These are phyloP conservation scores for Fusarium udum DNA, from an alignment of 2,329 filamentous ascomycete genomes.

Conservation along the genomic window DNA sequence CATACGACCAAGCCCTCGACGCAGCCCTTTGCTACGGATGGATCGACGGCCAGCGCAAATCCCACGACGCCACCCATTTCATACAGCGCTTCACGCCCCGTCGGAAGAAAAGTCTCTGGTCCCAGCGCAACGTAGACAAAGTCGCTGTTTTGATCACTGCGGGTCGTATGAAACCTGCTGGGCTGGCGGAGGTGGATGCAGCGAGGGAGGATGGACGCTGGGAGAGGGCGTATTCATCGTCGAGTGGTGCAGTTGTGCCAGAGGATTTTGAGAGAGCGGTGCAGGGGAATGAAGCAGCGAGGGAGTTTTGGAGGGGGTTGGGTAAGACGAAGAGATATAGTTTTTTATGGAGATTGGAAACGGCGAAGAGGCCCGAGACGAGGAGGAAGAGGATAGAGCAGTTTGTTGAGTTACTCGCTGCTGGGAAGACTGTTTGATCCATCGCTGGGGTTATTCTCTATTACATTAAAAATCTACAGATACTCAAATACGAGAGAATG, in stretches of 20 bases:
- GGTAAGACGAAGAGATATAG: slow-evolving; percentile 57
- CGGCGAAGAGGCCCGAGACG: slow-evolving; percentile 51
- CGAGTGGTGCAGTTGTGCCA: slow-evolving; percentile 57
- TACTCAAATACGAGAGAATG: not conserved
- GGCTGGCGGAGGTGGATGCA: slow-evolving; percentile 60
- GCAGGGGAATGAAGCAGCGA: slow-evolving; percentile 47
- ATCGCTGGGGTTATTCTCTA: slow-evolving; percentile 32
- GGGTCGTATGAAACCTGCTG: slow-evolving; percentile 61
- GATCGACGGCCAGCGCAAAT: slow-evolving; percentile 66
- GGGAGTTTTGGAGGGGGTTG: slow-evolving; percentile 53
- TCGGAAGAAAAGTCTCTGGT: slow-evolving; percentile 65
- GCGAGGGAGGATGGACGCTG: slow-evolving; percentile 67
- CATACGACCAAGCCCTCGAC: slow-evolving; percentile 63
- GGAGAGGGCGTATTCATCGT: slow-evolving; percentile 64
- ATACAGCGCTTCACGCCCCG: slow-evolving; percentile 68
- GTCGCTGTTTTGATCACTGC: slow-evolving; percentile 57
- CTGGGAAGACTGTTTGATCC: slow-evolving; percentile 36
- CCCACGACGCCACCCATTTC: slow-evolving; percentile 58
- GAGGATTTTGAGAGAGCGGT: slow-evolving; percentile 59
- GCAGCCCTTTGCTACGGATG: slow-evolving; percentile 68
- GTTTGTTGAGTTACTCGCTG: slow-evolving; percentile 52
- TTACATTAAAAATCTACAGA: slow-evolving; percentile 8
- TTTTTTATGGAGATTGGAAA: slow-evolving; percentile 57
- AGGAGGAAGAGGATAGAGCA: slow-evolving; percentile 51
- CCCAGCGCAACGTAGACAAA: slow-evolving; percentile 65